Conservation (phyloP, 2,329 filamentous ascomycete species). For the Xylaria sp. region DNA sequence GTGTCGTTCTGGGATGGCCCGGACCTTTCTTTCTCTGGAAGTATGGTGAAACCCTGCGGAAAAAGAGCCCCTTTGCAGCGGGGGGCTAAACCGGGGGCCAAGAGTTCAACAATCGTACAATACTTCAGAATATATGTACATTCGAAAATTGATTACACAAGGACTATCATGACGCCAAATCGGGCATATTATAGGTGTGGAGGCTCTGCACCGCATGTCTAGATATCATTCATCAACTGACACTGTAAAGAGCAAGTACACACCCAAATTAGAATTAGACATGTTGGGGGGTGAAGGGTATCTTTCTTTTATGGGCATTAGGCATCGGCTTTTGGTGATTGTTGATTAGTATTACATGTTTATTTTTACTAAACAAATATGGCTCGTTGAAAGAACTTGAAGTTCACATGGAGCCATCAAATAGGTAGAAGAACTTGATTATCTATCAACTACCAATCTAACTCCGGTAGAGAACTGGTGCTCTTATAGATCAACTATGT, state of each 20-base stretch:
- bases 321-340: not conserved
- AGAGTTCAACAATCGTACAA: not conserved
- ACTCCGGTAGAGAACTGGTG: no score
- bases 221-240: not conserved
- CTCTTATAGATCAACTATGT: no score
- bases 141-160: not conserved
- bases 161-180: not conserved
- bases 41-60: slow-evolving; percentile 46
- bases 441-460: no score
- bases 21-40: slow-evolving; percentile 52
- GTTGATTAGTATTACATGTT: no score
- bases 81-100: slow-evolving; percentile 24
- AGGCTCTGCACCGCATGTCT: not conserved
- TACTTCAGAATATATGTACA: not conserved
- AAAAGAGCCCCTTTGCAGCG: slow-evolving; percentile 43
- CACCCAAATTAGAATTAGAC: not conserved
- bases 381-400: not conserved
- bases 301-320: not conserved
- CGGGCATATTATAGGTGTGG: not conserved
- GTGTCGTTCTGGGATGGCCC: slow-evolving; percentile 56
- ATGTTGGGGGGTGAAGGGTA: not conserved
- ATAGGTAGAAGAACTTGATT: no score
- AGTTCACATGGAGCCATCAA: no score
- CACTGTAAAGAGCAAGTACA: not conserved
- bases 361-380: no score